Evolutionary conservation across 352 stramenopile genomes (phyloP), one percentile per base, ranked within the genome.

Genomic region (Pythium angustatum): DNA sequence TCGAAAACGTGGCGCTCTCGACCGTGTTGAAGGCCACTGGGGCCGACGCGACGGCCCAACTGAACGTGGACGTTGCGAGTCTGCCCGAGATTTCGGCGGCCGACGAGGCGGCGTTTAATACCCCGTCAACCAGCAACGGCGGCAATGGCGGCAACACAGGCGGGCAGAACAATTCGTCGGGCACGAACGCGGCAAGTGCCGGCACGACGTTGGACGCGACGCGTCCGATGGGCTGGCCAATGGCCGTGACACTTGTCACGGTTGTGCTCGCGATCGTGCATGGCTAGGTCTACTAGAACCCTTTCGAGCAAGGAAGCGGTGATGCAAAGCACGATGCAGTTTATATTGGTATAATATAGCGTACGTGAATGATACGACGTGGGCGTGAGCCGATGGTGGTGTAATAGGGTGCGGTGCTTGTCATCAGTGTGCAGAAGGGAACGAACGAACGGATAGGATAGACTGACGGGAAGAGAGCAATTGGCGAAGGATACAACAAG

Each of bases 1-100:
- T 83, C n/a, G 80, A 89, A 53, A 89, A 89, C 50, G 40, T 57
- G 19, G 80, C 76, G 8, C 57, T 89, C n/a, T 22, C 69, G 43
- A 33, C 62, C 15, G 69, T 69, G 31, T 47, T 87, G 44, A 64
- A 74, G 33, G 56, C 61, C 2, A 71, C 43, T 15, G 70, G 28
- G 51, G 57, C 55, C 47, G 76, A 64, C 33, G 71, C 70, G 5
- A 81, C 66, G 15, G 78, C 77, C 8, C 72, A 80, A 51, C 24
- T 89, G n/a, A 62, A 78, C 31, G 69, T 89, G 45, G 75, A 89
- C 43, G 53, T 89, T 24, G 61, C 57, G 41, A 73, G 49, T 27
- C 73, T 89, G 33, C 80, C 80, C 3, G 55, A 58, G 34, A 85
- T 89, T 44, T 79, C 76, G 15, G 69, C 64, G 0, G 72, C 57